Base-by-base conservation (phyloP, 305 asterid genomes). In the Fraxinus dipetala region DNA sequence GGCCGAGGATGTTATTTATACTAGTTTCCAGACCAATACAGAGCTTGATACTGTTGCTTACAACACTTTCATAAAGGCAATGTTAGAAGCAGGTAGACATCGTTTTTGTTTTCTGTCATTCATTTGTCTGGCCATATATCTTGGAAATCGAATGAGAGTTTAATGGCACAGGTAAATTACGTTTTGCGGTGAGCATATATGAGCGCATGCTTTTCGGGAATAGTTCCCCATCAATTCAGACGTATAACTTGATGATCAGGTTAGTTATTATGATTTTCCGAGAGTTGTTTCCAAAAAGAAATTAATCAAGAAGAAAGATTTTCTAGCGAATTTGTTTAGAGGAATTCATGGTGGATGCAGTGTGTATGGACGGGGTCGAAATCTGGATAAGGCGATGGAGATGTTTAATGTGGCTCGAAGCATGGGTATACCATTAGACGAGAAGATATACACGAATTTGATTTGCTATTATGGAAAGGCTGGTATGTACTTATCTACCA, bases 181-280 rank as follows among this genome's bases (percentile, higher is more conserved):
- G 80, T 16, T 87, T 84, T 79, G 93, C 99, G 73, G 75, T 87
- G 89, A 85, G 89, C 87, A 90, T 94, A 84, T 94, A 87, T 40
- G 93, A 95, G 84, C 91, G 86, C 83, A 95, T 95, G 99, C 84
- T 88, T 86, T 91, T 93, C 75, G 73, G 20, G 59, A 86, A 86
- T 59, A 86, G 90, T 82, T 79, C 91, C 87, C 97, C 94, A 56
- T 90, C 97, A 34, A 85, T 93, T 83, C 95, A 92, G 87, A 95
- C 99, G 48, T 93, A 91, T 86, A 93, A 88, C 88, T 91, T 95
- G 85, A 93, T 95, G 99, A 95, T 95, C 89, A 95, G 99, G 98
- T 94, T 67, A 82, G 84, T 77, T 65, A 65, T 34, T 73, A 76
- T 67, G 40, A 34, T 48, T 77, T 36, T 79, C 77, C 63, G 79